Evolutionary conservation across 2,329 filamentous ascomycete genomes (phyloP), one percentile per base, ranked within the genome.

Genomic region (Paraphoma chrysanthemicola): DNA sequence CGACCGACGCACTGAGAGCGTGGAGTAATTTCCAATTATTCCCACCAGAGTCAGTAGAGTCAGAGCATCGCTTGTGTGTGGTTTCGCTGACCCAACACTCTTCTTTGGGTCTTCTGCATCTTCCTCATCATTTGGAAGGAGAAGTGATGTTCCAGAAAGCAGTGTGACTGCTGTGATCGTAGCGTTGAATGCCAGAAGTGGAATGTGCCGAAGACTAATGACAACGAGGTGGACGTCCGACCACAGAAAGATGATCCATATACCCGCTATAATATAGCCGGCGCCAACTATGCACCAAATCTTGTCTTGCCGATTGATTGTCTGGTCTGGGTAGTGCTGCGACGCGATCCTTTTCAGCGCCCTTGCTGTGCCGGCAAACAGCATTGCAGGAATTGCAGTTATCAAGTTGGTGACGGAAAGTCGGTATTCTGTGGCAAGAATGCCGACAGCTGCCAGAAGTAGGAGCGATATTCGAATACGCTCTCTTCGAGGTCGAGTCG

Each of bases 371-470:
- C 68, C 71, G 39, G 62, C 44, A 3, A 70, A 45, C 11, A 72
- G 50, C 47, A 67, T 66, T 12, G 68, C 65, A 2, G 59, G 51
- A 6, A 74, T 65, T 1, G 64, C 59, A 23, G 63, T 54, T 14
- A 63, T 39, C n/a, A 75, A 50, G 16, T 48, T 62, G 8, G 64
- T 57, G 14, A 67, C 60, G 9, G 53, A 58, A 18, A 72, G 60
- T 41, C 67, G 68, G 50, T 73, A 74, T 43, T 75, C 71, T 33
- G 64, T 63, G 31, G 56, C 55, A 9, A 70, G 54, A 12, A 69
- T 62, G 4, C 58, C 65, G 7, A 53, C 57, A 48, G 63, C 65
- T 30, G 63, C 59, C 12, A 64, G 41, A 8, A 55, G 16, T 6
- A 67, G 49, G 11, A 67, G n/a, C 8, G 51, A 17, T 17, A 67